Conservation (phyloP, 176 grass and related monocot genomes). For the Oryza officinalis region DNA sequence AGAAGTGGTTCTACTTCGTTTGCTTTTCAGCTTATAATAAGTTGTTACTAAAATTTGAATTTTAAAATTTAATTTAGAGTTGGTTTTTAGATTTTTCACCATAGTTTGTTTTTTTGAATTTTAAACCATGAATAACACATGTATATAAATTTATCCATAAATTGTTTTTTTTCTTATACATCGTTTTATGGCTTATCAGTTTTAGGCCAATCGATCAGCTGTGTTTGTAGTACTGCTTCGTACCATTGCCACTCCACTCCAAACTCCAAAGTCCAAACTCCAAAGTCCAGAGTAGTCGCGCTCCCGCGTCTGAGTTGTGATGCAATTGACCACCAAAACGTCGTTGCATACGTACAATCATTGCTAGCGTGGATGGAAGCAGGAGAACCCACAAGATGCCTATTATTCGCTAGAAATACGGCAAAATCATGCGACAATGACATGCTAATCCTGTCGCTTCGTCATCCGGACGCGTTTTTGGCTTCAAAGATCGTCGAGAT, state of each 20-base stretch:
- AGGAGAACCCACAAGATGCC: neutral
- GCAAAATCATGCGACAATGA: neutral
- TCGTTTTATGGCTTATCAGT: too few species aligned
- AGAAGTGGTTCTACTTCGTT: too few species aligned
- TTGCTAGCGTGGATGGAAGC: neutral
- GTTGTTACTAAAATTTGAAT: too few species aligned
- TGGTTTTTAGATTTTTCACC: too few species aligned
- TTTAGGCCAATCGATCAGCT: too few species aligned
- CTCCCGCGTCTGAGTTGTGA: neutral
- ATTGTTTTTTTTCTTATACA: too few species aligned
- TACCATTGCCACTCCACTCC: neutral
- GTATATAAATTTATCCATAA: too few species aligned
- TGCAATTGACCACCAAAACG: neutral
- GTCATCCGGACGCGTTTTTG: constrained; percentile 24
- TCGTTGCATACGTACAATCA: neutral
- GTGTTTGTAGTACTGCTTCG: too few species aligned
- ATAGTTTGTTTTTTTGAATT: too few species aligned
- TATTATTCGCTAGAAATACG: neutral
- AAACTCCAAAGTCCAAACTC: neutral
- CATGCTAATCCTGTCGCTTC: neutral
- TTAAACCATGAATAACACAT: too few species aligned
- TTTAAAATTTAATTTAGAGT: too few species aligned
- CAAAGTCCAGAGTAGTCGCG: neutral
- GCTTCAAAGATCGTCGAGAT: neutral
- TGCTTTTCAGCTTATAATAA: too few species aligned